Percentiles rank a stretch among this genome's conserved stretches.
Conservation (phyloP, 768 basidiomycete species). For the Artomyces pyxidatus region DNA sequence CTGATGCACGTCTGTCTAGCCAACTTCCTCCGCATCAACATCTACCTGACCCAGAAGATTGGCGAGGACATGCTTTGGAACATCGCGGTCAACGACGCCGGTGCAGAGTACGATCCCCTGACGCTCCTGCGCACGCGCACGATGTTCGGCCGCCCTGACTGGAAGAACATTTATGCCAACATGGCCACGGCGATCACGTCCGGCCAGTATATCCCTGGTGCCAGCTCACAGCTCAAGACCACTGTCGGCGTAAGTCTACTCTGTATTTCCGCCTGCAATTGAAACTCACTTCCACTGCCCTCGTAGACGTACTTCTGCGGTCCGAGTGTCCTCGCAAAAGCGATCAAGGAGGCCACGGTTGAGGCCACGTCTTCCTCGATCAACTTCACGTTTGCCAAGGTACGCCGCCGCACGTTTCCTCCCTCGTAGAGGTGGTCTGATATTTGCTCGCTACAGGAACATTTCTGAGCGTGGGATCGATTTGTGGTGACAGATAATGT, state of each 20-base stretch:
- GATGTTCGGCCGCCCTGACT: slow-evolving; percentile 89
- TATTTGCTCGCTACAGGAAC: slow-evolving; percentile 35
- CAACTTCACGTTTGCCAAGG: slow-evolving; percentile 81
- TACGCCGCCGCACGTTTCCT: slow-evolving; percentile 23
- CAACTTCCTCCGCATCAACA: slow-evolving; percentile 87
- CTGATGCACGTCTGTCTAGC: slow-evolving; percentile 37
- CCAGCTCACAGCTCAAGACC: slow-evolving; percentile 71
- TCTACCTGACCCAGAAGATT: slow-evolving; percentile 85
- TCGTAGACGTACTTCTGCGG: slow-evolving; percentile 84
- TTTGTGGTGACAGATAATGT: too few relatives aligned
- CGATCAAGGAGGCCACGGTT: slow-evolving; percentile 65
- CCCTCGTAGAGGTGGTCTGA: slow-evolving; percentile 4
- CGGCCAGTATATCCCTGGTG: slow-evolving; percentile 76
- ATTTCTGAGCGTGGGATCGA: too few relatives aligned
- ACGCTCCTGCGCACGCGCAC: slow-evolving; percentile 85
- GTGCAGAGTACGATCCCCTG: slow-evolving; percentile 80
- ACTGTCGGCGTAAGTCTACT: slow-evolving; percentile 63
- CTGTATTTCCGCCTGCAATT: slow-evolving; percentile 2
- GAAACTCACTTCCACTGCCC: slow-evolving; percentile 1
- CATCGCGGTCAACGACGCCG: slow-evolving; percentile 81
- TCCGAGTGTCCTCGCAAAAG: slow-evolving; percentile 64
- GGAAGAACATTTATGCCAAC: slow-evolving; percentile 70
- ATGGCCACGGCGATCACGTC: slow-evolving; percentile 73
- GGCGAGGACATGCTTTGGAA: slow-evolving; percentile 86
- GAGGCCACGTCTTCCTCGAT: slow-evolving; percentile 47